Percentiles rank a stretch among this genome's conserved stretches.
Evolutionary conservation across 2,329 filamentous ascomycete species (phyloP).

Genomic region (Furcasterigmium sp.): DNA sequence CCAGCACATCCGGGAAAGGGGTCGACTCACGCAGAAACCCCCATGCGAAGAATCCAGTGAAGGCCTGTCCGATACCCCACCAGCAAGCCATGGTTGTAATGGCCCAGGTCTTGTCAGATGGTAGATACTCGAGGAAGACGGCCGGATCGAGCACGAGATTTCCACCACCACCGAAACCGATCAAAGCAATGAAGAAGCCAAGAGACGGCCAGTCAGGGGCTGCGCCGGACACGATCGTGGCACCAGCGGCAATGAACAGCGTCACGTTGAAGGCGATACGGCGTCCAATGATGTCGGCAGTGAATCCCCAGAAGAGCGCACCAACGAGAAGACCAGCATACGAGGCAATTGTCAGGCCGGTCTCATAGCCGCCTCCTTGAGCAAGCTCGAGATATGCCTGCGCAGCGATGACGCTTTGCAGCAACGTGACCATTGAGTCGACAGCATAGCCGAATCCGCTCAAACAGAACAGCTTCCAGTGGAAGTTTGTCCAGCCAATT

Average conservation of each 20-base stretch:
- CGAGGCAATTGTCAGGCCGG: constrained; percentile 55
- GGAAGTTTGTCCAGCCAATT: constrained; percentile 44
- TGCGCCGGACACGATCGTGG: constrained; percentile 58
- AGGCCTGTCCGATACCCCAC: constrained; percentile 25
- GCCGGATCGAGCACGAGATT: constrained; percentile 60
- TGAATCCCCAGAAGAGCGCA: constrained; percentile 60
- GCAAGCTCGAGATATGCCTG: constrained; percentile 44
- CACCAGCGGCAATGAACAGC: constrained; percentile 53
- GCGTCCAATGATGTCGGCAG: constrained; percentile 59
- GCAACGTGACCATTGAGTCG: constrained; percentile 48
- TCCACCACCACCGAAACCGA: constrained; percentile 58
- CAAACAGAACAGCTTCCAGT: constrained; percentile 54
- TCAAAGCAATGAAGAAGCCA: constrained; percentile 54
- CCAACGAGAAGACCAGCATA: constrained; percentile 37
- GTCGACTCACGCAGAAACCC: constrained; percentile 11
- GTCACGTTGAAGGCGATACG: constrained; percentile 61
- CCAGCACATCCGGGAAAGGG: not conserved
- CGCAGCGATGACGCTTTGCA: constrained; percentile 53
- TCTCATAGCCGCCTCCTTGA: constrained; percentile 29
- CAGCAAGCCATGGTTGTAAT: constrained; percentile 56
- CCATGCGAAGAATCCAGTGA: constrained; percentile 41
- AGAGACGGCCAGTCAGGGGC: constrained; percentile 58
- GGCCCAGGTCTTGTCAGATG: constrained; percentile 56
- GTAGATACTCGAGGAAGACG: constrained; percentile 40
- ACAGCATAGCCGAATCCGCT: constrained; percentile 59